A percentile compares a stretch with the other conserved stretches of the same genome.
These are phyloP conservation scores for Daldinia sp. DNA, from an alignment of 2,329 filamentous ascomycete genomes.

Conservation along the genomic window DNA sequence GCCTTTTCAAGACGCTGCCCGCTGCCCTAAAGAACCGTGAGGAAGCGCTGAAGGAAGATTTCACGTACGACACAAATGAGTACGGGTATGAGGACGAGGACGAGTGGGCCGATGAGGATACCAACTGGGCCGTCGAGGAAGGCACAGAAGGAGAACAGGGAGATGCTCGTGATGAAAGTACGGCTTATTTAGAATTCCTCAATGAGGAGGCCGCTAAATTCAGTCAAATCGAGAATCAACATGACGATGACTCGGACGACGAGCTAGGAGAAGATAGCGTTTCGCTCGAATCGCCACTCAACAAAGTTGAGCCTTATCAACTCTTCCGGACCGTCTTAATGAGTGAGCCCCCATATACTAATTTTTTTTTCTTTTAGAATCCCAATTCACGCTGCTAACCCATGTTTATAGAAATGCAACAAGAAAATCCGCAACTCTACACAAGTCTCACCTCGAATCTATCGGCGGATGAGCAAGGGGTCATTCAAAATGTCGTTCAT, in stretches of 20 bases:
- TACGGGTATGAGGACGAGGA: slow-evolving; percentile 79
- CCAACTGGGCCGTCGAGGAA: slow-evolving; percentile 81
- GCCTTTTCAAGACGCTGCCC: slow-evolving; percentile 91
- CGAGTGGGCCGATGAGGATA: slow-evolving; percentile 84
- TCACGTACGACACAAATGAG: slow-evolving; percentile 71
- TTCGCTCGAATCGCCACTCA: slow-evolving; percentile 90
- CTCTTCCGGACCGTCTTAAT: slow-evolving; percentile 86
- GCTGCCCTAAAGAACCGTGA: slow-evolving; percentile 91
- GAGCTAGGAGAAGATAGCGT: slow-evolving; percentile 94
- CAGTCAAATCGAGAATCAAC: slow-evolving; percentile 67
- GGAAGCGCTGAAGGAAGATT: slow-evolving; percentile 91
- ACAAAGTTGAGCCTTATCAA: slow-evolving; percentile 94
- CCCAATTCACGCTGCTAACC: slow-evolving; percentile 46
- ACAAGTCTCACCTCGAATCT: slow-evolving; percentile 82
- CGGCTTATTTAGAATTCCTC: slow-evolving; percentile 94
- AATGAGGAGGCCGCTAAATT: slow-evolving; percentile 95
- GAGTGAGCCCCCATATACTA: slow-evolving; percentile 70
- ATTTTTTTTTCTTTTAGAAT: background rate
- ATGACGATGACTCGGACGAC: slow-evolving; percentile 79
- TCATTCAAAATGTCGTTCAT: slow-evolving; percentile 82
- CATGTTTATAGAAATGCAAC: slow-evolving; percentile 77
- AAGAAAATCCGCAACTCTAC: slow-evolving; percentile 91
- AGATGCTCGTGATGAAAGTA: slow-evolving; percentile 88
- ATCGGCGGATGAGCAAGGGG: slow-evolving; percentile 80
- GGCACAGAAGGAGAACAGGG: slow-evolving; percentile 73